Conservation (phyloP, 495 filamentous ascomycete species). For the Neurospora sp. region DNA sequence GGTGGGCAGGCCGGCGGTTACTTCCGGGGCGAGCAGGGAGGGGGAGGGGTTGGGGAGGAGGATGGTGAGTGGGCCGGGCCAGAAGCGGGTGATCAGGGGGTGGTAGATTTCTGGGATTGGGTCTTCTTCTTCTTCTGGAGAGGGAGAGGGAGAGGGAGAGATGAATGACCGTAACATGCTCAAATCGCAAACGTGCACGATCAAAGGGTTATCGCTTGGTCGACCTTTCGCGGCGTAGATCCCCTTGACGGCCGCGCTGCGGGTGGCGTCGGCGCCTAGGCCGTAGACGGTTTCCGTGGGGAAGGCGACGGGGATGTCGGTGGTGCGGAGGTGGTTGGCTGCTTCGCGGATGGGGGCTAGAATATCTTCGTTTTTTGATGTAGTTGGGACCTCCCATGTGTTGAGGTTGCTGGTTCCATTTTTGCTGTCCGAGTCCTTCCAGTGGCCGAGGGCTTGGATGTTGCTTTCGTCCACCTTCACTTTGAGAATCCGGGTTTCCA, state of each 20-base stretch:
- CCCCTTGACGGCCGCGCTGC: constrained; percentile 63
- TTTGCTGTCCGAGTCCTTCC: not conserved
- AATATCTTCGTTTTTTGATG: not conserved
- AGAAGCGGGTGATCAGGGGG: constrained; percentile 72
- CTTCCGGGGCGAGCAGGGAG: constrained; percentile 69
- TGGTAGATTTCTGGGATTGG: constrained; percentile 74
- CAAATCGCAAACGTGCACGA: constrained; percentile 80
- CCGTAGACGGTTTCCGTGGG: constrained; percentile 98
- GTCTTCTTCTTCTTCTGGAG: constrained; percentile 12
- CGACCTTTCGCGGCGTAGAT: constrained; percentile 88
- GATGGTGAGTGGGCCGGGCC: constrained; percentile 92
- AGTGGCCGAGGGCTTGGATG: constrained; percentile 15
- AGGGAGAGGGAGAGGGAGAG: not conserved
- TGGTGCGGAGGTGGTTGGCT: constrained; percentile 48
- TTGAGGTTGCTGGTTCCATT: constrained; percentile 3
- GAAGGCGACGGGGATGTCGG: constrained; percentile 76
- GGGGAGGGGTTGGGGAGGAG: constrained; percentile 66
- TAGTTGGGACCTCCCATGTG: constrained; percentile 12
- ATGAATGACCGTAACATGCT: constrained; percentile 64
- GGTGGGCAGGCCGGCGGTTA: constrained; percentile 70
- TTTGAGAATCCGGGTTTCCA: constrained; percentile 26
- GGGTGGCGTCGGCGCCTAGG: constrained; percentile 86
- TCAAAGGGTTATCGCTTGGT: constrained; percentile 90
- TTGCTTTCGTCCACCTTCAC: constrained; percentile 9
- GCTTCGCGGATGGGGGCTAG: constrained; percentile 36